phyloP scores from a whole-genome alignment of 2,329 filamentous ascomycete species.

The Aureobasidium melanogenum region DNA sequence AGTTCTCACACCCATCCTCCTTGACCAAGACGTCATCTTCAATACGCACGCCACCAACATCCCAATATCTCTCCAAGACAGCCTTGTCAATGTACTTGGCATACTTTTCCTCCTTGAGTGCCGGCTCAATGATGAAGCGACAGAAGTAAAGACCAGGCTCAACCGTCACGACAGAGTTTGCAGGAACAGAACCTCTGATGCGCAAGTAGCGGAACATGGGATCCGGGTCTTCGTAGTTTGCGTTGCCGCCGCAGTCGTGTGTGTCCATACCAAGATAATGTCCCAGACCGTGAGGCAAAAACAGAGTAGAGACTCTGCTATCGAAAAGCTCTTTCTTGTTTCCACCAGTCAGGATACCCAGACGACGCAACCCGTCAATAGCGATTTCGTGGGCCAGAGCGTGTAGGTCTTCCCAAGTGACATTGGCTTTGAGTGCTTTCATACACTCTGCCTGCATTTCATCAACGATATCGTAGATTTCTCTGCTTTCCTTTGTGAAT shows the following conservation, averaged over 20 bases:
- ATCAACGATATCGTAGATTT: constrained; percentile 57
- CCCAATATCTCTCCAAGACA: constrained; percentile 61
- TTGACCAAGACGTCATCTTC: constrained; percentile 83
- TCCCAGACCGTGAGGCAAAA: constrained; percentile 43
- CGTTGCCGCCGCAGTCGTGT: constrained; percentile 41
- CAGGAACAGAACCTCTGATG: constrained; percentile 65
- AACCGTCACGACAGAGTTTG: constrained; percentile 80
- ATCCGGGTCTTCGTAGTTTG: constrained; percentile 58
- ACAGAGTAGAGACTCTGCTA: constrained; percentile 37
- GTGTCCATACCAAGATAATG: constrained; percentile 47
- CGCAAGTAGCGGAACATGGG: constrained; percentile 80
- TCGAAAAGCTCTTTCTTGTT: constrained; percentile 42
- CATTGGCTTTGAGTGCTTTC: constrained; percentile 60
- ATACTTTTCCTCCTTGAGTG: constrained; percentile 54
- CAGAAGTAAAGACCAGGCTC: constrained; percentile 86
- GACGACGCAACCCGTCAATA: constrained; percentile 64
- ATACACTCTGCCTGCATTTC: constrained; percentile 80
- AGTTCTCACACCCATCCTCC: constrained; percentile 67
- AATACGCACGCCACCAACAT: constrained; percentile 80
- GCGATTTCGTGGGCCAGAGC: constrained; percentile 70
- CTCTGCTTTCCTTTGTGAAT: constrained; percentile 59
- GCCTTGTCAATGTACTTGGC: constrained; percentile 56
- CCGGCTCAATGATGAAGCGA: constrained; percentile 61
- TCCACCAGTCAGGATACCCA: constrained; percentile 66
- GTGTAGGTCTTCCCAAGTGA: constrained; percentile 76